A percentile compares a stretch with the other conserved stretches of the same genome.
Evolutionary conservation across 129 eudicot species (phyloP).

Genomic region (Dittrichia graveolens): DNA sequence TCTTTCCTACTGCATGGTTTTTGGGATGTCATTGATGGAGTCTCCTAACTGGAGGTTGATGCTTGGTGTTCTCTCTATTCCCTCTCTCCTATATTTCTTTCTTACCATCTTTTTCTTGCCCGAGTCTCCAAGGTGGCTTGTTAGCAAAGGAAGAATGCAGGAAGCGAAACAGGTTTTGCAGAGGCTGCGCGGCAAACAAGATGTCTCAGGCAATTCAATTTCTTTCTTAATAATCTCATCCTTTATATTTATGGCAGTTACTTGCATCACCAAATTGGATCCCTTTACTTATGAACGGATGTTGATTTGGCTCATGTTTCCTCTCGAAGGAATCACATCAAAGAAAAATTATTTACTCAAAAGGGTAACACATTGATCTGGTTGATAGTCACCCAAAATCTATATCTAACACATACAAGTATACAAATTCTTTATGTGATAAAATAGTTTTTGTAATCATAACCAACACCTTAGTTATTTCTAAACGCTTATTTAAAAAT

Average conservation of each 20-base stretch:
- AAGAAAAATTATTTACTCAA: neutral
- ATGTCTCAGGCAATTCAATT: constrained; percentile 73
- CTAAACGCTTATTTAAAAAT: neutral
- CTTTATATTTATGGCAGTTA: neutral
- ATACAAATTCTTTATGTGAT: neutral
- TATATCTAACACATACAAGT: neutral
- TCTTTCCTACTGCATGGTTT: constrained; percentile 68
- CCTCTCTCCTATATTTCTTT: constrained; percentile 62
- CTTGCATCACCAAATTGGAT: neutral
- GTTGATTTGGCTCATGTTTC: neutral
- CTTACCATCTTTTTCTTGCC: constrained; percentile 69
- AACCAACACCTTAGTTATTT: neutral
- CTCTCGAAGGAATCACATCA: neutral
- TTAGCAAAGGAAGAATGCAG: constrained; percentile 80
- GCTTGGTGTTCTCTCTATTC: constrained; percentile 81
- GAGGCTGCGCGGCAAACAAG: constrained; percentile 81
- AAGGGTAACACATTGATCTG: neutral
- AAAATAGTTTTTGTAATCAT: neutral
- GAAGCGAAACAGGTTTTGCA: constrained; percentile 86
- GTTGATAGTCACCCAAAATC: neutral
- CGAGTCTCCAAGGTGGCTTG: constrained; percentile 96
- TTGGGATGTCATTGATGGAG: constrained; percentile 77
- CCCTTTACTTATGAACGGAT: neutral
- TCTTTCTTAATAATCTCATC: neutral
- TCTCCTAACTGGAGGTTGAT: constrained; percentile 83